Conservation (phyloP, 108 stramenopile species). For the Bacterosira constricta region DNA sequence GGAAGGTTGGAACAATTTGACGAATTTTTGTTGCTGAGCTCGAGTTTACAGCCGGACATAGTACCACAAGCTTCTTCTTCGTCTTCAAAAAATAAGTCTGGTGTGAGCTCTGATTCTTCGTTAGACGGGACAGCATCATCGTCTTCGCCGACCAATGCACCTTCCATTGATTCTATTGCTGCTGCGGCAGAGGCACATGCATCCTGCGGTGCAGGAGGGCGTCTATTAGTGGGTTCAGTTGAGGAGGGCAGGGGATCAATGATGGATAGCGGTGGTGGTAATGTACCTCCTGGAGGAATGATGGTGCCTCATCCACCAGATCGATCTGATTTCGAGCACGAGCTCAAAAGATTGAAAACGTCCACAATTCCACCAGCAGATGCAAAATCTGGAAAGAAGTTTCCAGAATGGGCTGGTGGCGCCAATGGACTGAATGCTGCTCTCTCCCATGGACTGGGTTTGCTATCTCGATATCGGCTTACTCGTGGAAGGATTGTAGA, state of each 20-base stretch:
- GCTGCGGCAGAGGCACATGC: conserved; percentile 25
- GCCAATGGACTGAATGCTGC: conserved; percentile 70
- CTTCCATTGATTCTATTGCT: conserved; percentile 8
- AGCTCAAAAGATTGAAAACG: conserved; percentile 67
- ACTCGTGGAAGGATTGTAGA: conserved; percentile 62
- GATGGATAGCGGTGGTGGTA: not conserved
- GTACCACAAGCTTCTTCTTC: no score
- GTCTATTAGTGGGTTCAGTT: conserved; percentile 74
- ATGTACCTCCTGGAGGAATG: conserved; percentile 9
- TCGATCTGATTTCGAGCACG: conserved; percentile 69
- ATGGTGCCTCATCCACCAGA: conserved; percentile 38
- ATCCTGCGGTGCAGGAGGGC: conserved; percentile 76
- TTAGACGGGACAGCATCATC: not conserved
- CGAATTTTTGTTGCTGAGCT: conserved; percentile 65
- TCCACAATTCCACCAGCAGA: conserved; percentile 27
- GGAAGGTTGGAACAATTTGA: conserved; percentile 61
- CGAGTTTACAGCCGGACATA: conserved; percentile 62
- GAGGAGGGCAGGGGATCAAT: conserved; percentile 7
- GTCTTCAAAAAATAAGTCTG: conserved; percentile 16
- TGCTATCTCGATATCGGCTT: conserved; percentile 77
- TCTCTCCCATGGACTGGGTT: conserved; percentile 70
- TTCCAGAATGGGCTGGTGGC: conserved; percentile 83
- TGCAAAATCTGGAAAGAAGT: conserved; percentile 25
- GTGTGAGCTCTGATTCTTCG: not conserved
- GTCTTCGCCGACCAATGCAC: not conserved